Base-by-base conservation (phyloP, 257 asterid genomes). In the Rauvolfia tetraphylla region DNA sequence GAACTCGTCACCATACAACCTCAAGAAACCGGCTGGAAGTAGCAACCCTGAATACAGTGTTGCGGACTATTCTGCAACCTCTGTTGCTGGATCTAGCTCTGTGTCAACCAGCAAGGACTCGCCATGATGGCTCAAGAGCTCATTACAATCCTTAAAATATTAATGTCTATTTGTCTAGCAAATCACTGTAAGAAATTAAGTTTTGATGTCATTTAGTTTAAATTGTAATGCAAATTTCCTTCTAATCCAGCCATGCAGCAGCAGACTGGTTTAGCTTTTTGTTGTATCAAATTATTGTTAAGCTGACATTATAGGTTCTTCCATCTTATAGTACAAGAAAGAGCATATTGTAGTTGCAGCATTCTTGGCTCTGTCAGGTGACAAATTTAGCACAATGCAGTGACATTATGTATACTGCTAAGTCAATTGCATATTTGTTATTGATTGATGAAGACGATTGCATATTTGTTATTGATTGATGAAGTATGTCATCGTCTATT, bases 1-100 rank as follows among this genome's bases (percentile, higher is more conserved):
- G 91, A 88, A 46, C 77, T 85, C 92, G 48, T 77, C 91, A 38
- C 97, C 98, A 54, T 89, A 92, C 81, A 57, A 58, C 70, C 68
- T 74, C 79, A 89, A 85, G 83, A 87, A 83, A 62, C 69, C 81
- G n/a, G 78, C 66, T 0, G 85, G 76, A 44, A 62, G 71, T 49
- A 56, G 75, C 71, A 88, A 75, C 33, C 83, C 83, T 5, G 95
- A 86, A 58, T 78, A 85, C 8, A 46, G 36, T 11, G 88, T 78
- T 15, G 78, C 80, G 20, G 88, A 85, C 72, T 75, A 83, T 80
- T 83, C 91, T 2, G 80, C 89, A 27, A 77, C 84, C 34, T 89
- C 91, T n/a, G 83, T 81, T 22, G 82, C 79, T 59, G 82, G 88
- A 72, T 86, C 90, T 6, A 82, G 78, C 75, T 82, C 83, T n/a